Evolutionary conservation across 352 stramenopile genomes (phyloP).

Genomic region (Pythium rhizo-oryzae): DNA sequence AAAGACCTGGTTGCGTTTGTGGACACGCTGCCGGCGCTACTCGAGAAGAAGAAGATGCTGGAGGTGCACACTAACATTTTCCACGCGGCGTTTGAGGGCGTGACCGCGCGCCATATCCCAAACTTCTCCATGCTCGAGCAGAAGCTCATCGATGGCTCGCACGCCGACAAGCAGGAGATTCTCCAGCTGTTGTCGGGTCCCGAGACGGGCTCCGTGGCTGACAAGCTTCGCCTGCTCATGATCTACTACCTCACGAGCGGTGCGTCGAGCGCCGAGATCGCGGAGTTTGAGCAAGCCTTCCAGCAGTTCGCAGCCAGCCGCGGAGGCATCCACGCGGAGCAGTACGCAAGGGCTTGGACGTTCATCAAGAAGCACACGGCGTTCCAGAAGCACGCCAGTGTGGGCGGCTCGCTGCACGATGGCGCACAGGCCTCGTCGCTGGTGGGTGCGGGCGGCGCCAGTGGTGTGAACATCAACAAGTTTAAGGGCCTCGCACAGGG

Average conservation of each 20-base stretch:
- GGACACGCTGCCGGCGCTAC: slow-evolving; percentile 75
- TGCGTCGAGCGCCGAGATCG: slow-evolving; percentile 66
- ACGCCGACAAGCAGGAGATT: slow-evolving; percentile 72
- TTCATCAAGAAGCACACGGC: slow-evolving; percentile 84
- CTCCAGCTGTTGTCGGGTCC: slow-evolving; percentile 62
- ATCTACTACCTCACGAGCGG: slow-evolving; percentile 87
- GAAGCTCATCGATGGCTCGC: slow-evolving; percentile 81
- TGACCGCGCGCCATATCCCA: slow-evolving; percentile 81
- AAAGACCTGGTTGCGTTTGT: slow-evolving; percentile 84
- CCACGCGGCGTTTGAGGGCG: slow-evolving; percentile 77
- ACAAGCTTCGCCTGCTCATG: slow-evolving; percentile 88
- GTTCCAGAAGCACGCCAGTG: slow-evolving; percentile 79
- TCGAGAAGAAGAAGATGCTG: slow-evolving; percentile 91
- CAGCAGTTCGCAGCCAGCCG: slow-evolving; percentile 47
- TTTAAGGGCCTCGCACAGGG: slow-evolving; percentile 86
- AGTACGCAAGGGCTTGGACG: slow-evolving; percentile 65
- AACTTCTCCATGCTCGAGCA: slow-evolving; percentile 88
- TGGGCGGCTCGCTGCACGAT: slow-evolving; percentile 50
- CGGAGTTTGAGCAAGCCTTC: slow-evolving; percentile 74
- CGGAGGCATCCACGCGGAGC: slow-evolving; percentile 36
- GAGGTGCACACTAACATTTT: slow-evolving; percentile 91
- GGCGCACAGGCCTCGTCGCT: slow-evolving; percentile 25
- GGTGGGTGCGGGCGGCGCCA: slow-evolving; percentile 9
- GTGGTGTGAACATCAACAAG: slow-evolving; percentile 74
- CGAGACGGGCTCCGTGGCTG: slow-evolving; percentile 69